Percentiles rank a stretch among this genome's conserved stretches.
Evolutionary conservation across 345 rosid species (phyloP).

Genomic region (Acer negundo): DNA sequence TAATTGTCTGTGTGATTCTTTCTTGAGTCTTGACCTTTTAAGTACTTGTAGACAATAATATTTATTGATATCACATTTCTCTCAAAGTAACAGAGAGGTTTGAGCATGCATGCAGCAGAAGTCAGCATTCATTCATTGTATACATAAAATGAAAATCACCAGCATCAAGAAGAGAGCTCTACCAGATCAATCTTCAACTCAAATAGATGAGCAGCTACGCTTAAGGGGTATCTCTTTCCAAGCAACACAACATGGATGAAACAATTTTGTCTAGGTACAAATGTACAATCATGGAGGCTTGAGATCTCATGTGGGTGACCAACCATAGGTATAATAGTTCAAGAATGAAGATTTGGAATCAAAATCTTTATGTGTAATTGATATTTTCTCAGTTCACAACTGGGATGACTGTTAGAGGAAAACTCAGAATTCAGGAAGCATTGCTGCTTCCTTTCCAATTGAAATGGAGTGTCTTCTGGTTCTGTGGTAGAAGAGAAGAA

Average conservation of each 20-base stretch:
- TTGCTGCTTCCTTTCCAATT: background rate
- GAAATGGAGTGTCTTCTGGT: background rate
- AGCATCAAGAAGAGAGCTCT: background rate
- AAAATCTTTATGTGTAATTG: background rate
- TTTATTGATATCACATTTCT: background rate
- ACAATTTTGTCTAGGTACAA: background rate
- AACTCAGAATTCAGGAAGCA: background rate
- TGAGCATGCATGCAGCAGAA: too few relatives aligned
- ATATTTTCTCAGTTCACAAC: background rate
- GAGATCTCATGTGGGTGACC: background rate
- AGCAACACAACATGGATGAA: background rate
- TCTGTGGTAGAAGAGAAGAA: background rate
- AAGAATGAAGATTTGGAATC: background rate
- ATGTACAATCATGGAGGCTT: background rate
- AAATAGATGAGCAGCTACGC: background rate
- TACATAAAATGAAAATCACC: too few relatives aligned
- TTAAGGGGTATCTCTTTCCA: background rate
- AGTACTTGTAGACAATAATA: background rate
- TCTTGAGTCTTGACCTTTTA: background rate
- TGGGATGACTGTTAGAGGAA: background rate
- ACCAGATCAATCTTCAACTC: background rate
- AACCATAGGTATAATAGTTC: too few relatives aligned
- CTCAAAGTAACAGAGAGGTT: background rate
- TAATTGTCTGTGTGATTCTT: background rate
- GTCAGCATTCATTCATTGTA: too few relatives aligned